Base-by-base conservation (phyloP, 257 asterid species). In the Lycium barbarum region DNA sequence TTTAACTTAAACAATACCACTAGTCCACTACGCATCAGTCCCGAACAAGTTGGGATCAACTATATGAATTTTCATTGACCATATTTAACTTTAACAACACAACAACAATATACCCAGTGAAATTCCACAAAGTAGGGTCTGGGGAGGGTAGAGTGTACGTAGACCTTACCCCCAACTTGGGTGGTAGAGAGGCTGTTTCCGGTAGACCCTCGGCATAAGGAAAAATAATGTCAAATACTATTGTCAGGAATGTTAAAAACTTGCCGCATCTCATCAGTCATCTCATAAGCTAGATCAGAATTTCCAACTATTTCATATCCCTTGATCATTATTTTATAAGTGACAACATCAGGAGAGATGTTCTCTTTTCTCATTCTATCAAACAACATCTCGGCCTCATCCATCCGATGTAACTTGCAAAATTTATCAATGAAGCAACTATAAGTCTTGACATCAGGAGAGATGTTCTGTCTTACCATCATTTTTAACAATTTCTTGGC, bases 361-460 rank as follows among this genome's bases (percentile, higher is more conserved):
- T 91, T 92, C 49, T 70, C 79, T 78, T 81, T 83, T 85, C 62
- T 70, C 91, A 92, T 88, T 83, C 84, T 84, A 7, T 55, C 76
- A 11, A 88, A 86, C 73, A 90, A 33, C 66, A 81, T 67, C 61
- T 53, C 85, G 54, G 91, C 93, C 83, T 49, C 85, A 22, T 88
- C 92, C 40, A 79, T 68, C 47, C 68, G 79, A 79, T 91, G 93
- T 76, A 57, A 88, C 58, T 83, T 84, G 80, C 36, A 84, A 87
- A 79, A 91, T 83, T 89, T 93, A 82, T 84, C 78, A 82, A 90
- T 84, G 66, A 94, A 80, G 83, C 93, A 91, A 49, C 22, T 82
- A 76, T 86, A 93, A 43, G 88, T 83, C 40, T 89, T 85, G 47
- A 51, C 58, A 91, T 93, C 94, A 80, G 87, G 92, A 83, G 80